Base-by-base conservation (phyloP, 2,329 filamentous ascomycete species). In the Monilinia fructicola region DNA sequence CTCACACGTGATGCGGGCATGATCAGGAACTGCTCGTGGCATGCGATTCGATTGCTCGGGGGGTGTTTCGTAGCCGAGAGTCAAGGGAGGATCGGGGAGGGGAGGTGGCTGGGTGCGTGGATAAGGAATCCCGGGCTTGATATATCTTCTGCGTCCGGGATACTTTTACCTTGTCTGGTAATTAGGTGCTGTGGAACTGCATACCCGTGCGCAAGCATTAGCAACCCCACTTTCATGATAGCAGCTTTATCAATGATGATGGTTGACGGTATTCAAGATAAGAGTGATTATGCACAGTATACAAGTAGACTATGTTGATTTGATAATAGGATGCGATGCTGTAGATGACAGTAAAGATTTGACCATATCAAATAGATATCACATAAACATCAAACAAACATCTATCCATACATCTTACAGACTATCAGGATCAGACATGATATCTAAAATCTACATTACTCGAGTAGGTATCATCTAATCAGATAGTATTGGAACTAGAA, bases 1-100 rank as follows among this genome's bases (percentile, higher is more conserved):
- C 40, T 58, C n/a, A 52, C 54, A 58, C 62, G 62, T 65, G 62
- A 58, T 35, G 58, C 9, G 10, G 54, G n/a, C 62, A 65, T 59
- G 1, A 16, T 59, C 6, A 28, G 46, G 31, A 21, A 31, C 26
- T 35, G 23, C 42, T 48, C 23, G 31, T 5, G 31, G 3, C 26
- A 14, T 18, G 14, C 21, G 7, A 35, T 7, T 38, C n/a, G 4
- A 16, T 46, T 3, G 6, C n/a, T n/a, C n/a, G n/a, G 4, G 3
- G 31, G 31, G 31, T 35, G 1, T 35, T 35, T 35, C 31, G 1
- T 35, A 35, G 31, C 31, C 31, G 31, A 3, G 23, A 9, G 40
- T n/a, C 1, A 21, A 23, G 10, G 7, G 26, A 2, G 6, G 31
- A n/a, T 52, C 16, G 40, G 21, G 9, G 18, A 16, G 2, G 26